Evolutionary conservation across 805 yeast genomes (phyloP).

Genomic region (Helenozyma rhizophorensis): DNA sequence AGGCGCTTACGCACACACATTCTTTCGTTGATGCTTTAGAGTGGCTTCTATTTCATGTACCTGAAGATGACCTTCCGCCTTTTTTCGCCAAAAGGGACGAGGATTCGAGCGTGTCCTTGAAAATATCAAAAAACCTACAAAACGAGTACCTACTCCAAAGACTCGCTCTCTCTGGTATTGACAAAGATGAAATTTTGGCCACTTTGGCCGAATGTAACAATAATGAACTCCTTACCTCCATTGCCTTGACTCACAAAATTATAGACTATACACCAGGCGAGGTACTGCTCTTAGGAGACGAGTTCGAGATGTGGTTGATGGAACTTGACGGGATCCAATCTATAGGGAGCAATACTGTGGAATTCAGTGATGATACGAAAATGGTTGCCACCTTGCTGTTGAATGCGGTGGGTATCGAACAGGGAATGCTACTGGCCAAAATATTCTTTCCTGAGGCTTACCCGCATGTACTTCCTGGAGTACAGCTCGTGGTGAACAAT

Average conservation of each 20-base stretch:
- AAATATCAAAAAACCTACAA: conserved; percentile 48
- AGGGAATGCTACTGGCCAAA: conserved; percentile 16
- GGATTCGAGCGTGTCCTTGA: conserved; percentile 57
- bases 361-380: conserved; percentile 19
- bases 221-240: conserved; percentile 50
- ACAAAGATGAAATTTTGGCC: conserved; percentile 56
- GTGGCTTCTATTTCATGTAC: conserved; percentile 83
- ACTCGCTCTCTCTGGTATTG: conserved; percentile 64
- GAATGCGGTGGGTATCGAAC: conserved; percentile 5
- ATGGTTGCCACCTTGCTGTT: conserved; percentile 9
- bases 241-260: conserved; percentile 41
- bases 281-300: conserved; percentile 20
- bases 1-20: conserved; percentile 58
- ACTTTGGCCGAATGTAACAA: conserved; percentile 38
- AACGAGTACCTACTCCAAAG: conserved; percentile 56
- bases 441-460: conserved; percentile 38
- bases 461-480: conserved; percentile 68
- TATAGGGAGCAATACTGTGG: conserved; percentile 49
- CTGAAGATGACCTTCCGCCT: conserved; percentile 88
- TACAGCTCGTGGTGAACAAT: conserved; percentile 44
- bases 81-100: conserved; percentile 53
- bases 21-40: conserved; percentile 53
- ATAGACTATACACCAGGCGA: conserved; percentile 13
- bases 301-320: conserved; percentile 58
- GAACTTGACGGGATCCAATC: conserved; percentile 67